Percentiles rank a stretch among this genome's conserved stretches.
phyloP scores from a whole-genome alignment of 192 early-diverging fungal genomes.

The Entophlyctis helioformis region DNA sequence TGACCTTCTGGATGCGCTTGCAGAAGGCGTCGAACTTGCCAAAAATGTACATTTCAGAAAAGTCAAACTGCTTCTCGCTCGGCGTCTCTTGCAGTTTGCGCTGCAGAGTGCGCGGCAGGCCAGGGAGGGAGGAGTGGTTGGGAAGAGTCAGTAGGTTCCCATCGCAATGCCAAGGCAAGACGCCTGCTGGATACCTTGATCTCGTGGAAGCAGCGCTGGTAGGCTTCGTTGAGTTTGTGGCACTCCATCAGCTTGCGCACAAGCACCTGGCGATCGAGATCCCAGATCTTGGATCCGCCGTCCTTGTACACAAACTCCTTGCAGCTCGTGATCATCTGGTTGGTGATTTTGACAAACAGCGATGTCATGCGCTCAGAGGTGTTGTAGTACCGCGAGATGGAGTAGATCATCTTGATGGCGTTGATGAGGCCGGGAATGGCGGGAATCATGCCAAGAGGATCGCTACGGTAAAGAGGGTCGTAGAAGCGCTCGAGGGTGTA shows the following conservation, averaged over 20 bases:
- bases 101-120: slow-evolving; percentile 6
- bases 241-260: slow-evolving; percentile 45
- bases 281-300: slow-evolving; percentile 52
- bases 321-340: slow-evolving; percentile 59
- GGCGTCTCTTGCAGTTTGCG: slow-evolving; percentile 46
- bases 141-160: too few relatives aligned
- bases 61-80: slow-evolving; percentile 54
- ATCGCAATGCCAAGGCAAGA: too few relatives aligned
- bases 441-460: slow-evolving; percentile 53
- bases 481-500: slow-evolving; percentile 57
- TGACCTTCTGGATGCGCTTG: slow-evolving; percentile 56
- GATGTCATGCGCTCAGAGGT: slow-evolving; percentile 58
- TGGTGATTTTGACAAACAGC: slow-evolving; percentile 55
- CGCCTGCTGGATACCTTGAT: slow-evolving; percentile 43
- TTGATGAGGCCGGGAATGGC: slow-evolving; percentile 55
- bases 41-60: slow-evolving; percentile 60
- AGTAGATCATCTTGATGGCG: slow-evolving; percentile 59
- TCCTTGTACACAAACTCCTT: slow-evolving; percentile 59
- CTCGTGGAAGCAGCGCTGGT: slow-evolving; percentile 51
- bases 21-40: slow-evolving; percentile 61
- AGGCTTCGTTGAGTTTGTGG: slow-evolving; percentile 47
- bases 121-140: too few relatives aligned
- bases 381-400: slow-evolving; percentile 56
- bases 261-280: slow-evolving; percentile 38
- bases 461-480: slow-evolving; percentile 47